Percentiles rank a stretch among this genome's conserved stretches.
These are phyloP conservation scores for Ceratocystis papillata DNA, from an alignment of 2,329 filamentous ascomycete species.

Conservation along the genomic window DNA sequence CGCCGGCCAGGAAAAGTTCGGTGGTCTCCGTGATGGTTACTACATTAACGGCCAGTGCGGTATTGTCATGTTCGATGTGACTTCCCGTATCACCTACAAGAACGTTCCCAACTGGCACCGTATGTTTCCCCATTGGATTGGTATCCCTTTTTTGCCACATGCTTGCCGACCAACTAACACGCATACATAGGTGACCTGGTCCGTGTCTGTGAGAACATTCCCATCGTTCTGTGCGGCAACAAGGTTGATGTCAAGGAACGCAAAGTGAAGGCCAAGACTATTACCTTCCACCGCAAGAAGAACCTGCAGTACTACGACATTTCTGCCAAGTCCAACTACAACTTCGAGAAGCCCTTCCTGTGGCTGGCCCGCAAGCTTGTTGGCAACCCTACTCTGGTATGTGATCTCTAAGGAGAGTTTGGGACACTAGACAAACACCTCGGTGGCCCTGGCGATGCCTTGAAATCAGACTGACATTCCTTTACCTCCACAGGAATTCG, in stretches of 20 bases:
- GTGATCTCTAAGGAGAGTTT: slow-evolving; percentile 30
- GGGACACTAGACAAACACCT: not conserved
- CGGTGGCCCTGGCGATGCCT: not conserved
- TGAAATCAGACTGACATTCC: not conserved
- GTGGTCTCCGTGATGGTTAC: slow-evolving; percentile 97
- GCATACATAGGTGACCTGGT: slow-evolving; percentile 70
- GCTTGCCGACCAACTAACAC: not conserved
- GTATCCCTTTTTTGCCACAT: not conserved
- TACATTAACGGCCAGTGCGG: slow-evolving; percentile 99
- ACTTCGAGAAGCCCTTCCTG: slow-evolving; percentile 99
- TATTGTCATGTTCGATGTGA: slow-evolving; percentile 99
- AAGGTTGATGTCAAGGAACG: slow-evolving; percentile 99
- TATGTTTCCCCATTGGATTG: slow-evolving; percentile 43
- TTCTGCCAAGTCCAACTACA: slow-evolving; percentile 99
- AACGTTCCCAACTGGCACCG: slow-evolving; percentile 99
- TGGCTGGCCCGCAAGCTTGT: slow-evolving; percentile 98
- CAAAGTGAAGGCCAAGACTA: slow-evolving; percentile 99
- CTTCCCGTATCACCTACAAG: slow-evolving; percentile 99
- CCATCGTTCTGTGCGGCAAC: slow-evolving; percentile 96
- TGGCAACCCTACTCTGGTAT: slow-evolving; percentile 75
- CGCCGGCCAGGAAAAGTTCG: slow-evolving; percentile 98
- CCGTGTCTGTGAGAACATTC: slow-evolving; percentile 98
- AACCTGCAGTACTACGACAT: slow-evolving; percentile 99
- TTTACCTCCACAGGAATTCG: slow-evolving; percentile 61
- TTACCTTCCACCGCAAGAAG: slow-evolving; percentile 99